A percentile compares a stretch with the other conserved stretches of the same genome.
These are phyloP conservation scores for Rhododendron simsii DNA, from an alignment of 148 eudicot genomes.

Conservation along the genomic window DNA sequence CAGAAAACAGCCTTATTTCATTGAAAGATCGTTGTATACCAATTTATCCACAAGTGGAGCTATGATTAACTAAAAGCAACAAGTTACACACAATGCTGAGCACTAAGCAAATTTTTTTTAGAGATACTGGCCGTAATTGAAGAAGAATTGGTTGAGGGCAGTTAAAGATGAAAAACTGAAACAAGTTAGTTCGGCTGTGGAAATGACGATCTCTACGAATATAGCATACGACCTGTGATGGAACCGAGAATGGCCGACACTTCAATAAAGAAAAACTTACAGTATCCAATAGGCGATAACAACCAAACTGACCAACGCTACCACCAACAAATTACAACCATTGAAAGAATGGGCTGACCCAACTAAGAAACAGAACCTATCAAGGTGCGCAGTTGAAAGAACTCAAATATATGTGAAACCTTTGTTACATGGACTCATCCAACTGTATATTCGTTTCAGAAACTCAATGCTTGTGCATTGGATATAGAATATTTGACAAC, in stretches of 20 bases:
- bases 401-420: neutral
- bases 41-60: neutral
- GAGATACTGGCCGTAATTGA: neutral
- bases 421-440: neutral
- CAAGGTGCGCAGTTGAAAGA: neutral
- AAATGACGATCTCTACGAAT: neutral
- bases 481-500: neutral
- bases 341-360: constrained; percentile 4
- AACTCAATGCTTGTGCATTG: neutral
- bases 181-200: neutral
- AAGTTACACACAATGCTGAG: neutral
- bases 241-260: neutral
- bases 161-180: neutral
- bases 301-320: neutral
- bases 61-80: neutral
- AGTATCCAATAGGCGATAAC: neutral
- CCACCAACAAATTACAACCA: neutral
- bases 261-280: neutral
- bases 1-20: neutral
- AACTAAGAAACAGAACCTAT: neutral
- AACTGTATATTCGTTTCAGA: neutral
- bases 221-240: neutral
- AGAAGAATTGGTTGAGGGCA: neutral
- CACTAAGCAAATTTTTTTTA: neutral
- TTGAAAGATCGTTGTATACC: neutral